Evolutionary conservation across 352 stramenopile genomes (phyloP), one percentile per base, ranked within the genome.

Genomic region (Globisporangium heterothallicum): DNA sequence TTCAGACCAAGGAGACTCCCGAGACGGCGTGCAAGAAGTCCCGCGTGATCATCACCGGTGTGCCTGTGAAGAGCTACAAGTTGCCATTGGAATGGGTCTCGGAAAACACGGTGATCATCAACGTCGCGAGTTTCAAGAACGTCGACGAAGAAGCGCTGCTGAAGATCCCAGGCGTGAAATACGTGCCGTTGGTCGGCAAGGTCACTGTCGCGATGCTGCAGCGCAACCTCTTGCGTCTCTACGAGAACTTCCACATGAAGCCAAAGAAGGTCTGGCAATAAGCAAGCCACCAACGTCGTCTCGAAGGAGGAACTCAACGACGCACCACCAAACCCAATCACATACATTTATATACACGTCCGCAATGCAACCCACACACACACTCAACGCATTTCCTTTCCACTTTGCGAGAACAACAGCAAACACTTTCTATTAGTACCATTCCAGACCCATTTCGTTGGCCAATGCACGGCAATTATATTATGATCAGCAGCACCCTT

Each of bases 121-220:
- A 98, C 75, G 95, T 98, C 18, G 88, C 94, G 49, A 93, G 86
- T 40, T 97, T 97, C 73, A 98, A 99, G 78, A 93, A 94, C 68
- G 88, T 98, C 16, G 86, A 98, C 53, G 94, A 98, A 59, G 82
- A 90, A 10, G 74, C 72, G 26, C 70, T 99, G 18, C 44, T 97
- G 14, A 54, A 96, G 58, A 90, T 98, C 49, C 73, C 81, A 12
- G 94, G 92, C 43, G 88, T 98, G 29, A 85, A 86, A 53, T 98
- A 98, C 75, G 88, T 99, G 50, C 89, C 94, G 25, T 84, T 98
- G 26, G 94, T 99, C 24, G 96, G 96, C 46, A 98, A 98, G 65
- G 95, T 98, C 34, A 98, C 96, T 4, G 94, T 98, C 29, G 92
- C 95, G 29, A 97, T 97, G 75, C 73, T 99, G 22, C 88, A 98